Base-by-base conservation (phyloP, 306 rosid genomes). In the Prunus mira region DNA sequence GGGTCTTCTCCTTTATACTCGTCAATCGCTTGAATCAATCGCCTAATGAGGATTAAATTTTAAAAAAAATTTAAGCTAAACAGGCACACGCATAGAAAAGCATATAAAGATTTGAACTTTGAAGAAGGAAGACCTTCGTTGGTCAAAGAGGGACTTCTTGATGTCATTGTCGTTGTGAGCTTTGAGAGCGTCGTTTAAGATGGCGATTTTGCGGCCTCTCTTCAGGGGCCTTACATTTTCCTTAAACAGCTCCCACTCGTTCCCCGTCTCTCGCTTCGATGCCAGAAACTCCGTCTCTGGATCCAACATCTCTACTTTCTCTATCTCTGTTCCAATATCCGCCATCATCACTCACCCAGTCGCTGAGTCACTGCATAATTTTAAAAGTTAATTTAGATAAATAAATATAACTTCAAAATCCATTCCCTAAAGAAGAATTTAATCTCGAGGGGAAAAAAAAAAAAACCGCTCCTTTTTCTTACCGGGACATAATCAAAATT, bases 191-290 rank as follows among this genome's bases (percentile, higher is more conserved):
- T 76, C 68, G 87, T 94, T 94, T 74, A 94, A 78, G 74, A 92
- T 68, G 25, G 76, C 77, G 18, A 94, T 79, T 14, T 92, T 92
- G 34, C 98, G 95, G n/a, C 98, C 98, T 56, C 98, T 79, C 81
- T 94, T 94, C 76, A 94, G 75, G 3, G 98, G 98, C 86, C 90
- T 87, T 3, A 94, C 97, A 76, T 94, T 94, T 86, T 94, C 98
- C 66, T 94, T 94, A 88, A 84, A 94, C 43, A 69, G 87, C 50
- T 94, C 98, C 98, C 98, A 94, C 78, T 94, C 96, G 82, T 84
- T 86, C 27, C 97, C 92, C 4, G 85, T 90, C 76, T 78, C 79
- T 55, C 85, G 81, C 78, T 89, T 88, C 7, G 96, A 89, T 46
- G 76, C 75, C 19, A 94, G 86, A 77, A 92, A 94, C 83, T 90